phyloP scores from a whole-genome alignment of 2,329 filamentous ascomycete genomes.

The Paracoccidioides lutzii region DNA sequence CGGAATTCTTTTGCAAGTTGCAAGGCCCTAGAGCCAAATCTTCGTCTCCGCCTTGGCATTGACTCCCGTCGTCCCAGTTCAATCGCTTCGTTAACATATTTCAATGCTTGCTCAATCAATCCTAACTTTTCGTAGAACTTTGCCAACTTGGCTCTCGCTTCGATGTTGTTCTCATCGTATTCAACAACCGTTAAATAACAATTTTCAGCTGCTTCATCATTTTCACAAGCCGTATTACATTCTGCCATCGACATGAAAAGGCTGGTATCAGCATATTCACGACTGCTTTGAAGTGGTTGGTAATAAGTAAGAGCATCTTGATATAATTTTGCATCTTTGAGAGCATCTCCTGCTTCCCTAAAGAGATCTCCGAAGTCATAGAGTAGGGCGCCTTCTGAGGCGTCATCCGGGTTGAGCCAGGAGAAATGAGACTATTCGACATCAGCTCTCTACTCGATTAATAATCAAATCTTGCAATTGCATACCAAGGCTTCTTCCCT shows the following conservation, averaged over 20 bases:
- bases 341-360: slow-evolving; percentile 52
- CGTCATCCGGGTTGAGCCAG: slow-evolving; percentile 55
- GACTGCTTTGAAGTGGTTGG: slow-evolving; percentile 36
- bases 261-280: slow-evolving; percentile 36
- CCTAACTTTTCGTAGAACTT: slow-evolving; percentile 70
- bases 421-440: slow-evolving; percentile 47
- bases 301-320: slow-evolving; percentile 48
- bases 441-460: slow-evolving; percentile 3
- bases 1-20: slow-evolving; percentile 30
- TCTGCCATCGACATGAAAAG: slow-evolving; percentile 39
- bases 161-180: slow-evolving; percentile 56
- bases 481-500: slow-evolving; percentile 59
- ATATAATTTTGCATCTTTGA: slow-evolving; percentile 40
- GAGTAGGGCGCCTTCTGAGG: slow-evolving; percentile 38
- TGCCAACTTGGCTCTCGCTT: slow-evolving; percentile 65
- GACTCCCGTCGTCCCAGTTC: slow-evolving; percentile 41
- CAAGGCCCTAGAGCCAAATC: slow-evolving; percentile 24
- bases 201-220: slow-evolving; percentile 58
- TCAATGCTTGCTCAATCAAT: slow-evolving; percentile 62
- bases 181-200: slow-evolving; percentile 64
- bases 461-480: not conserved
- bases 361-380: slow-evolving; percentile 67
- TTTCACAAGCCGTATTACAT: slow-evolving; percentile 54
- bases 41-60: slow-evolving; percentile 20
- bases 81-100: slow-evolving; percentile 63